phyloP scores from a whole-genome alignment of 2,329 filamentous ascomycete species.

The Knufia fluminis region DNA sequence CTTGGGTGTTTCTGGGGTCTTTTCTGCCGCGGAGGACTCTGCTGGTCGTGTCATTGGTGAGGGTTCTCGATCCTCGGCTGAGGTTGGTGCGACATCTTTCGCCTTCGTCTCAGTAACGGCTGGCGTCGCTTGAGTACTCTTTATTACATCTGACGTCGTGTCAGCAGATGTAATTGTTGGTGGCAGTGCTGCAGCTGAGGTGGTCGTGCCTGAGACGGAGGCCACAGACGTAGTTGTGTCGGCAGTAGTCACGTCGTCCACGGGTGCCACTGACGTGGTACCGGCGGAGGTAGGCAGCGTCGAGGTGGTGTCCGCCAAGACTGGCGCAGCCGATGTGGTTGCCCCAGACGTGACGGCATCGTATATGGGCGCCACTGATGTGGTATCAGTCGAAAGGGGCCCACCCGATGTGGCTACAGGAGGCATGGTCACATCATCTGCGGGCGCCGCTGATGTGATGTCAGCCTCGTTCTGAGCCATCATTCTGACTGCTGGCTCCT shows the following conservation, averaged over 20 bases:
- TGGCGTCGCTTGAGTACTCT: background rate
- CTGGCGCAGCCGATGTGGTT: too few species aligned
- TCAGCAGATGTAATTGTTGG: background rate
- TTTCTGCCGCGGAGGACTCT: background rate
- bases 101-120: background rate
- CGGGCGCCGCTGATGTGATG: conserved; percentile 5
- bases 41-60: conserved; percentile 1
- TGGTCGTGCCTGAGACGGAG: too few species aligned
- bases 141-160: conserved; percentile 3
- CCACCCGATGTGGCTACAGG: background rate
- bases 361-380: conserved; percentile 4
- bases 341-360: background rate
- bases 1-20: conserved; percentile 17
- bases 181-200: too few species aligned
- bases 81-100: background rate
- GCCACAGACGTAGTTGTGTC: too few species aligned
- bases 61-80: background rate
- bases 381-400: conserved; percentile 1
- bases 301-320: too few species aligned
- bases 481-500: conserved; percentile 21
- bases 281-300: too few species aligned
- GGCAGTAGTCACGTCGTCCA: too few species aligned
- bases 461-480: conserved; percentile 19
- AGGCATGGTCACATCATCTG: background rate
- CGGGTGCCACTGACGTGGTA: too few species aligned